Evolutionary conservation across 805 yeast genomes (phyloP).

Genomic region (Kodamaea hsintzibuensis): DNA sequence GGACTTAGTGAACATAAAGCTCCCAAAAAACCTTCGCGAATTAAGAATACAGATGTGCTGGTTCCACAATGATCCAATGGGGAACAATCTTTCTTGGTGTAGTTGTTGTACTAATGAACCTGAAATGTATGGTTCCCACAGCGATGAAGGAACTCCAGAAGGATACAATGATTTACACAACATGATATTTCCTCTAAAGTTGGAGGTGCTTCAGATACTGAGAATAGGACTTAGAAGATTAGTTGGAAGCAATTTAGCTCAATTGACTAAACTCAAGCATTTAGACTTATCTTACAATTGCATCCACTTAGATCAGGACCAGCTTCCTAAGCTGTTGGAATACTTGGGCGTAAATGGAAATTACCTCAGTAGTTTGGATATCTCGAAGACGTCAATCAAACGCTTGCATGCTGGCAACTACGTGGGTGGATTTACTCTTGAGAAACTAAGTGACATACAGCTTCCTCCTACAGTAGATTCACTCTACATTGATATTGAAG

Average conservation of each 20-base stretch:
- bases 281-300: not conserved
- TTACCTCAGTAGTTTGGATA: not conserved
- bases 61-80: not conserved
- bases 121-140: too few species aligned
- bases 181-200: not conserved
- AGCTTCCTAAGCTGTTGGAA: not conserved
- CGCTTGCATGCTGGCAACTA: not conserved
- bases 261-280: not conserved
- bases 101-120: too few species aligned
- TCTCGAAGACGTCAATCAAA: not conserved
- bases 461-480: not conserved
- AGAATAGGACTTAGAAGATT: not conserved
- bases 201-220: not conserved
- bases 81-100: too few species aligned
- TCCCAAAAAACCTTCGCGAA: not conserved
- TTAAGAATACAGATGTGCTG: not conserved
- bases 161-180: not conserved
- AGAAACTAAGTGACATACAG: not conserved
- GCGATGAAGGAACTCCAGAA: not conserved
- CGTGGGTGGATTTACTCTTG: too few species aligned
- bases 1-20: not conserved
- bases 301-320: not conserved
- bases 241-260: not conserved
- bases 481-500: not conserved
- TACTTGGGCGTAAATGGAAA: not conserved